Conservation (phyloP, 2,329 filamentous ascomycete species). For the Arthrobotrys entomopaga region DNA sequence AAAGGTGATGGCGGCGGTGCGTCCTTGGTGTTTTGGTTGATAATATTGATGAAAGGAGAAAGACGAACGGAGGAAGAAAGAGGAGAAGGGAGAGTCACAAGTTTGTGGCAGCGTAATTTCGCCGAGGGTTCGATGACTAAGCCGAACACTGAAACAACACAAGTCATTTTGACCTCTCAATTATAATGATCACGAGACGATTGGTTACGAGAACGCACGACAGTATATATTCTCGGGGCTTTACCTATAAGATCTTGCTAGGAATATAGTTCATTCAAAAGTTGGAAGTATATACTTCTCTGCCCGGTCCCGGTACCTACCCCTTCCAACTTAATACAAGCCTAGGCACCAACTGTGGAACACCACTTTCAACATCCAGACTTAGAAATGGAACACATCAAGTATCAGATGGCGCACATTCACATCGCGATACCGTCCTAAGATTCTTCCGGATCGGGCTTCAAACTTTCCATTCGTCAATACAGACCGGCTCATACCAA, state of each 20-base stretch:
- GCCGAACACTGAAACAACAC: slow-evolving; percentile 40
- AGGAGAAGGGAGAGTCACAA: slow-evolving; percentile 15
- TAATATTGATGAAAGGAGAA: slow-evolving; percentile 21
- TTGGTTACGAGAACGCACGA: slow-evolving; percentile 1
- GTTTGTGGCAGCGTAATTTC: not conserved
- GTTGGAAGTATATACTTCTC: too few species aligned
- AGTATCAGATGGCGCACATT: slow-evolving; percentile 27
- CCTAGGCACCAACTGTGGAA: slow-evolving; percentile 34
- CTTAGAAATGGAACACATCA: slow-evolving; percentile 27
- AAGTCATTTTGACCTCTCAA: too few species aligned
- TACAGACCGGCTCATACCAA: not conserved
- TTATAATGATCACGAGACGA: slow-evolving; percentile 31
- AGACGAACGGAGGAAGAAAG: slow-evolving; percentile 16
- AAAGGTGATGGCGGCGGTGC: slow-evolving; percentile 3
- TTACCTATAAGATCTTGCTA: too few species aligned
- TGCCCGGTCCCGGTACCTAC: too few species aligned
- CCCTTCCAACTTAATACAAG: too few species aligned
- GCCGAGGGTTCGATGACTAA: slow-evolving; percentile 42
- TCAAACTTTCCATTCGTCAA: not conserved
- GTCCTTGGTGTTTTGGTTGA: slow-evolving; percentile 30
- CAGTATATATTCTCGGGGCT: too few species aligned
- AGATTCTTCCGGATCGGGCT: not conserved
- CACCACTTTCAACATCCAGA: not conserved
- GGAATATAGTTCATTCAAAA: too few species aligned
- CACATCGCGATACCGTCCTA: not conserved